Conservation (phyloP, 2,329 filamentous ascomycete genomes). For the Alternaria tenuissima region DNA sequence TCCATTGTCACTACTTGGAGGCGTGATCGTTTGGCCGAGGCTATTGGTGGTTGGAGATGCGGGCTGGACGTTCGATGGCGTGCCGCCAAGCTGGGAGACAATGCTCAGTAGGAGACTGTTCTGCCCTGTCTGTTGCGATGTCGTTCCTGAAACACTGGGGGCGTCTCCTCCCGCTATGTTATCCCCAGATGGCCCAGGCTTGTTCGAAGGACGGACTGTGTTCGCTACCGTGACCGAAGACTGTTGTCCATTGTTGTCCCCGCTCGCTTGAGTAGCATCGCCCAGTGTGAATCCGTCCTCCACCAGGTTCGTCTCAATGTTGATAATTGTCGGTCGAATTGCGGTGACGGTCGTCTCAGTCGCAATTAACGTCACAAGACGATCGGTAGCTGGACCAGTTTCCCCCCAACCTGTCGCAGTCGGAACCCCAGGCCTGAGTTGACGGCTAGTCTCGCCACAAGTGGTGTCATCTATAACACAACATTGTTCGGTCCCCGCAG, state of each 20-base stretch:
- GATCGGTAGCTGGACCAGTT: neutral
- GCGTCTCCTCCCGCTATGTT: neutral
- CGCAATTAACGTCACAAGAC: constrained; percentile 6
- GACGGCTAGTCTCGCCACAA: neutral
- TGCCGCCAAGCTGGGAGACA: constrained; percentile 24
- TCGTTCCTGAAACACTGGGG: neutral
- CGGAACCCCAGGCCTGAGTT: constrained; percentile 6
- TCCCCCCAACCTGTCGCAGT: constrained; percentile 26
- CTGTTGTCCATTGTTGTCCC: neutral
- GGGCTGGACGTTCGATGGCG: constrained; percentile 13
- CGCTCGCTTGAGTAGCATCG: neutral
- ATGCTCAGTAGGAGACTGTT: constrained; percentile 28
- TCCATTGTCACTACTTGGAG: neutral
- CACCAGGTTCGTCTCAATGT: constrained; percentile 22
- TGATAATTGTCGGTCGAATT: constrained; percentile 26
- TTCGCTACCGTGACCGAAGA: neutral
- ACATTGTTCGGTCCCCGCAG: neutral
- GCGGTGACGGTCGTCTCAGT: constrained; percentile 21
- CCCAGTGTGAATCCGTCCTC: neutral
- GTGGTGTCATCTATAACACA: neutral
- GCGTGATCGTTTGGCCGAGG: neutral
- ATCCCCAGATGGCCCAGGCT: neutral
- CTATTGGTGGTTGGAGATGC: neutral
- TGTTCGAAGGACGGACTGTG: neutral
- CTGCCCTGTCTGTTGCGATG: constrained; percentile 10